These are phyloP conservation scores for Aspergillus incahuasiensis DNA, from an alignment of 495 filamentous ascomycete species.

Conservation along the genomic window DNA sequence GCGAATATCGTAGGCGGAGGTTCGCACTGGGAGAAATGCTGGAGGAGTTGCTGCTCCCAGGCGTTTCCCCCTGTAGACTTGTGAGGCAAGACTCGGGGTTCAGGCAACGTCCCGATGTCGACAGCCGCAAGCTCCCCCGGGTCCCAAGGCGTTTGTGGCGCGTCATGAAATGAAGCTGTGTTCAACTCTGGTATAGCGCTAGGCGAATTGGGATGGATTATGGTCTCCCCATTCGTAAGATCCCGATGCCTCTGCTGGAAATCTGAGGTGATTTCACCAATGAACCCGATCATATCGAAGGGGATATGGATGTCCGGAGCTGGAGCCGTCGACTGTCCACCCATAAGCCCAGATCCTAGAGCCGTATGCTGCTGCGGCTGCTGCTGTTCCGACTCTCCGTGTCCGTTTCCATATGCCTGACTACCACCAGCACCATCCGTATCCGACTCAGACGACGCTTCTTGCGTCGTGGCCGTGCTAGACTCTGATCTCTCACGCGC, in stretches of 20 bases:
- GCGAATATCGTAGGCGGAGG: constrained; percentile 36
- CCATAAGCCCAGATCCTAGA: no score
- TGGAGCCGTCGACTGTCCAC: no score
- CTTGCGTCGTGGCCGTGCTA: constrained; percentile 11
- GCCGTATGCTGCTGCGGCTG: background rate
- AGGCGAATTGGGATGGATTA: background rate
- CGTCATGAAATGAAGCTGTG: constrained; percentile 4
- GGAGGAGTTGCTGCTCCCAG: constrained; percentile 34
- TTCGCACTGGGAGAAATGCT: constrained; percentile 30
- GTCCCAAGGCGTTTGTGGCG: constrained; percentile 9
- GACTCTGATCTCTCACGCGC: constrained; percentile 7
- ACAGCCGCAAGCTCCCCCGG: background rate
- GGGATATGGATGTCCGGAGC: constrained; percentile 9
- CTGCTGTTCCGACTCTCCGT: constrained; percentile 5
- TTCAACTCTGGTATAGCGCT: background rate
- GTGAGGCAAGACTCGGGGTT: constrained; percentile 1
- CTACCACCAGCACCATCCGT: no score
- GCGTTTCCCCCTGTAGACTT: background rate
- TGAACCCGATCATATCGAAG: constrained; percentile 40
- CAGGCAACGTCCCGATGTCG: background rate
- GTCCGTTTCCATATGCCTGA: no score
- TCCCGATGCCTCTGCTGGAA: constrained; percentile 38
- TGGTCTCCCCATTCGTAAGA: constrained; percentile 22
- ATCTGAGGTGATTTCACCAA: constrained; percentile 37
- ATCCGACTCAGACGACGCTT: constrained; percentile 5